Base-by-base conservation (phyloP, 495 filamentous ascomycete genomes). In the Xylona heveae region DNA sequence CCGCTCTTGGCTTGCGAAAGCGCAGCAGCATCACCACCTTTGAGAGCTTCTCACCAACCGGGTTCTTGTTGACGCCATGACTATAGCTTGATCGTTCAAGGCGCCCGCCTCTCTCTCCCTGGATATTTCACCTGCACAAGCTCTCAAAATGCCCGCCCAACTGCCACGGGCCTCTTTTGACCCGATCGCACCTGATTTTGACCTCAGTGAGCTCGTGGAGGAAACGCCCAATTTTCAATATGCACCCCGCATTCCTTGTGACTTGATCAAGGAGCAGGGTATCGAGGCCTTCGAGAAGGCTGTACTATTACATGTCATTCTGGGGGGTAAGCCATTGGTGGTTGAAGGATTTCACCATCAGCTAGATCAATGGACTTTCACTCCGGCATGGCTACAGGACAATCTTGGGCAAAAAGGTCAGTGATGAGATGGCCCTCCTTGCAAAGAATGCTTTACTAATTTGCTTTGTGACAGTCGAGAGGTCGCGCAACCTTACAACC, bases 271-370 rank as follows among this genome's bases (percentile, higher is more conserved):
- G 31, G 58, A 68, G 30, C 63, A 78, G 33, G 71, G 75, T 2
- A 54, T 75, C 2, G 69, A 75, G 12, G 62, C 64, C 3, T 84
- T 95, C 35, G 78, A 92, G 49, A 74, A 74, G 42, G 59, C 92
- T 4, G 69, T 93, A 1, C 55, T 71, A 15, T 55, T 74, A 2
- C 71, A 84, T 43, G 82, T 93, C 6, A 70, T 92, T 29, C 55
- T 71, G n/a, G 68, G 71, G 13, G 85, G 85, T 4, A 76, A 73
- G 34, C 85, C 85, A 8, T 56, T 95, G 13, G 78, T 95, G 24
- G 69, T 95, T 26, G 78, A 88, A 48, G 82, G 81, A 16, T 94
- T 81, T 59, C 55, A 78, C 16, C 40, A 61, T 9, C 58, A 67
- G 12, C 54, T 75, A 26, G 70, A 75, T 38, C 63, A 74, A 23